Base-by-base conservation (phyloP, 2,329 filamentous ascomycete genomes). In the Exophiala bonariae region DNA sequence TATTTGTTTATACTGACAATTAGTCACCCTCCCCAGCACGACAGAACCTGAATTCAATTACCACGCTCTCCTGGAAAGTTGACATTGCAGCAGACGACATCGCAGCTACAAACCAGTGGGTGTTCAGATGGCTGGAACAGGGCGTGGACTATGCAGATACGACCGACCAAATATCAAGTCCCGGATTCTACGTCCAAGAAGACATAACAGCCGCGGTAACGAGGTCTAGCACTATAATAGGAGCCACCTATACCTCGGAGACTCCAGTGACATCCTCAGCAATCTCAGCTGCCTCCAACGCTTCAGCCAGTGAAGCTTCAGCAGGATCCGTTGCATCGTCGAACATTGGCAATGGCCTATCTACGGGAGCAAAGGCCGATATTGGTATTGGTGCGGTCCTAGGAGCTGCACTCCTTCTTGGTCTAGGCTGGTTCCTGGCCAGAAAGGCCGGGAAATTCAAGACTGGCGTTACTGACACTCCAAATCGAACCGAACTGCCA, bases 141-240 rank as follows among this genome's bases (percentile, higher is more conserved):
- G 28, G 41, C 19, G 19, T 36, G 14, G 19, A 18, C 19, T 44
- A 34, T 23, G 34, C 30, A 8, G 30, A 37, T 6, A 44, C 41
- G 7, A 17, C 41, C 5, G 41, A 33, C n/a, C 32, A 33, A 17
- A 17, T 44, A 19, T 44, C 41, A 35, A 44, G 41, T 32, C 41
- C 41, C 10, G 41, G 41, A 16, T 44, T 44, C 30, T 17, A 18
- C 18, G 9, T 37, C 11, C 13, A 14, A 10, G 16, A 36, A 8
- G 8, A 8, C 8, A 36, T 16, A 19, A 13, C 6, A 17, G n/a
- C 28, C 5, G 4, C 22, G 11, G 26, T 14, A 7, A 17, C 28
- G 10, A 44, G 26, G 14, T 10, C 7, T 19, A 44, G 9, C 7
- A 41, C 19, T 23, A 30, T 7, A 7, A 10, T 10, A 26, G 19